Conservation (phyloP, 1,284 basidiomycete genomes). For the Caloboletus firmus region DNA sequence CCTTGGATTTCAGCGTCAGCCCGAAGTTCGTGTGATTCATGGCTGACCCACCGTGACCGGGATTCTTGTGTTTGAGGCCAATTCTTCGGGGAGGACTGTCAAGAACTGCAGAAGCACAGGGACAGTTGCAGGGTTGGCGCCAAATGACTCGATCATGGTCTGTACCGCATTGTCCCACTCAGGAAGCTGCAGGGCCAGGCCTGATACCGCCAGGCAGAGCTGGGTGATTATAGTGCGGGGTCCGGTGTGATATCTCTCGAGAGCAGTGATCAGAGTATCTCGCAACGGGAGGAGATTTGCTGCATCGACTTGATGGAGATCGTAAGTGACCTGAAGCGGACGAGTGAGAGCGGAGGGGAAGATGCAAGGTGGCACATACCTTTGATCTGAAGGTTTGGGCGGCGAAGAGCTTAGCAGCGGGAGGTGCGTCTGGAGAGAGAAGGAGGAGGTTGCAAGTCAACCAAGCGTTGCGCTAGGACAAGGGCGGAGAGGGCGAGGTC, state of each 20-base stretch:
- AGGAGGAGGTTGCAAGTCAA: constrained; percentile 90
- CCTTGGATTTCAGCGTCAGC: constrained; percentile 44
- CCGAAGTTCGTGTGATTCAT: neutral
- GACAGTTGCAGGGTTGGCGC: constrained; percentile 81
- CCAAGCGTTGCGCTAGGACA: constrained; percentile 92
- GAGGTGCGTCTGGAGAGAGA: constrained; percentile 74
- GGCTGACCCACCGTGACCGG: constrained; percentile 73
- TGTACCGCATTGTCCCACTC: constrained; percentile 84
- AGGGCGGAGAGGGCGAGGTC: constrained; percentile 48
- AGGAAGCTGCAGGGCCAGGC: constrained; percentile 90
- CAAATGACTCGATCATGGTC: constrained; percentile 84
- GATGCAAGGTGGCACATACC: constrained; percentile 45
- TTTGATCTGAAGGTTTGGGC: constrained; percentile 97
- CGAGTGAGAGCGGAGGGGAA: constrained; percentile 19
- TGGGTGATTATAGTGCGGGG: constrained; percentile 89
- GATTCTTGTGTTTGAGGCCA: constrained; percentile 83
- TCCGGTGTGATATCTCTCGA: constrained; percentile 70
- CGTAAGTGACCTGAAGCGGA: constrained; percentile 82
- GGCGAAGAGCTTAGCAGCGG: constrained; percentile 88
- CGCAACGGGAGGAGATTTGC: constrained; percentile 76
- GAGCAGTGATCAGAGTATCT: constrained; percentile 82
- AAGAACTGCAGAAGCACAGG: constrained; percentile 87
- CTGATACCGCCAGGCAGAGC: constrained; percentile 86
- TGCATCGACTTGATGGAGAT: constrained; percentile 84
- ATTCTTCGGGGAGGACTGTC: constrained; percentile 90